A percentile compares a stretch with the other conserved stretches of the same genome.
Conservation (phyloP, 768 basidiomycete species). For the Crucibulum laeve region DNA sequence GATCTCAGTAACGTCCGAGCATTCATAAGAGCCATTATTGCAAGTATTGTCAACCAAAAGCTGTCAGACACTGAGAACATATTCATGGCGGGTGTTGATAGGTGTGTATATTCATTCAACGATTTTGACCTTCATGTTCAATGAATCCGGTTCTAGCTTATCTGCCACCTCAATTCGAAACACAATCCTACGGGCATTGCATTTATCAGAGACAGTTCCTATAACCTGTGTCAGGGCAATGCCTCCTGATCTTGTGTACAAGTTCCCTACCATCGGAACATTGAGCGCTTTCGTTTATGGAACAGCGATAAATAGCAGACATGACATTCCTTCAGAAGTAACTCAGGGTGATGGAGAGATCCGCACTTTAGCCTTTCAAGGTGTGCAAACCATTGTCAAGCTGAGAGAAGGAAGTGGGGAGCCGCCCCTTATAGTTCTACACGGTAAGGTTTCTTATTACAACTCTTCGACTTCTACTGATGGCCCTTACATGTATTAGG, state of each 20-base stretch:
- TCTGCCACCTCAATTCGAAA: background rate
- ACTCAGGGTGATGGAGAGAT: background rate
- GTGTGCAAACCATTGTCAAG: conserved; percentile 1
- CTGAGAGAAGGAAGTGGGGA: conserved; percentile 3
- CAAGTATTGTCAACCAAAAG: background rate
- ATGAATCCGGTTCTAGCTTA: background rate
- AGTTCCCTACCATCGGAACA: background rate
- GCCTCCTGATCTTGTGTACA: background rate
- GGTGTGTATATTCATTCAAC: background rate
- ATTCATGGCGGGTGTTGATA: background rate
- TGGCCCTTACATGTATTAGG: conserved; percentile 1
- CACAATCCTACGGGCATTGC: background rate
- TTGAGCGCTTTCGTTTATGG: background rate
- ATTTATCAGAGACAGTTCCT: background rate
- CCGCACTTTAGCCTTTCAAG: background rate
- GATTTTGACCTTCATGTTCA: background rate
- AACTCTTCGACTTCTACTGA: conserved; percentile 2
- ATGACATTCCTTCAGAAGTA: background rate
- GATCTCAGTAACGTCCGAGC: background rate
- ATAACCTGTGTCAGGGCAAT: background rate
- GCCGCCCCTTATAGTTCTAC: conserved; percentile 3
- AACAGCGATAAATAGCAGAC: background rate
- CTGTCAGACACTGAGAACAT: background rate
- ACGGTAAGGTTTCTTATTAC: background rate
- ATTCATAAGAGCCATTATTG: background rate